Evolutionary conservation across 106 monocot genomes (phyloP).

Genomic region (Hemerocallis citrina): DNA sequence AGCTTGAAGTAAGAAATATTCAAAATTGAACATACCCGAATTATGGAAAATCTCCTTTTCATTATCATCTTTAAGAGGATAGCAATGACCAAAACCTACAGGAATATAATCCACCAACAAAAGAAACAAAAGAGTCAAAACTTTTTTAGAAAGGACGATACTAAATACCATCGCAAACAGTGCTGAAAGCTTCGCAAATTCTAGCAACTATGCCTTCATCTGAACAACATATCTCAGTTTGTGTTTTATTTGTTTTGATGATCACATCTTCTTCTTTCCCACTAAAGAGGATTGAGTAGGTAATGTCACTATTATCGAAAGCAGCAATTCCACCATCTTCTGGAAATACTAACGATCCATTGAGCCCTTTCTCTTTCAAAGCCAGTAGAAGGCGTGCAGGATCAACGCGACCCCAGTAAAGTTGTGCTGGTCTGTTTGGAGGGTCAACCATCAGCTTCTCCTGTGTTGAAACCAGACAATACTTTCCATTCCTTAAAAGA

Average conservation of each 20-base stretch:
- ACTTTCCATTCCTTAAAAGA: slow-evolving; percentile 33
- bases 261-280: slow-evolving; percentile 22
- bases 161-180: slow-evolving; percentile 34
- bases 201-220: slow-evolving; percentile 10
- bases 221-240: slow-evolving; percentile 24
- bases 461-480: slow-evolving; percentile 15
- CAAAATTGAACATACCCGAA: slow-evolving; percentile 62
- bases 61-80: slow-evolving; percentile 87
- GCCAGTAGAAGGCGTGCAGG: slow-evolving; percentile 17
- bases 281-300: slow-evolving; percentile 1
- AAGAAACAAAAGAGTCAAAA: background rate
- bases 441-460: background rate
- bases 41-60: slow-evolving; percentile 80
- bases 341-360: slow-evolving; percentile 16
- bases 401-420: slow-evolving; percentile 38
- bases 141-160: background rate
- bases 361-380: slow-evolving; percentile 26
- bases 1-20: too few species aligned
- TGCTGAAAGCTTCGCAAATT: slow-evolving; percentile 30
- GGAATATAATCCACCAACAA: background rate
- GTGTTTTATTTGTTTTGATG: slow-evolving; percentile 8
- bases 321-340: background rate
- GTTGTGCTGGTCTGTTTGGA: slow-evolving; percentile 6
- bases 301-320: background rate
- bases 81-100: slow-evolving; percentile 93